Evolutionary conservation across 495 filamentous ascomycete species (phyloP), one percentile per base, ranked within the genome.

Genomic region (Copromyces sp.): DNA sequence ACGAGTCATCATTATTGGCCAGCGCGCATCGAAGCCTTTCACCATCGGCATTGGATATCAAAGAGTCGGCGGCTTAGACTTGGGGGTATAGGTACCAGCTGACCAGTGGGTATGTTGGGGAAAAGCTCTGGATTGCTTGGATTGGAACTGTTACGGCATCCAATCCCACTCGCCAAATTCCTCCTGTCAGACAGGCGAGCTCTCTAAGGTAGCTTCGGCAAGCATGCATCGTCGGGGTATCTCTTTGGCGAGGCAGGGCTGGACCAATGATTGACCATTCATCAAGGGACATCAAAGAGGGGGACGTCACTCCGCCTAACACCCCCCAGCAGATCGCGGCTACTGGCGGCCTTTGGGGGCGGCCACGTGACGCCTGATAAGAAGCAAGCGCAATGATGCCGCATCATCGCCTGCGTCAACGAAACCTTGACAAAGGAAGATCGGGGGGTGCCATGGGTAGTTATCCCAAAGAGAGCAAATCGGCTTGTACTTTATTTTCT

Each of bases 281-380:
- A 47, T 70, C 72, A 73, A 72, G 68, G 74, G 73, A 20, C 12
- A 32, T n/a, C 32, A 40, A 29, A 12, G 29, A 12, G 45, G 44
- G 47, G 47, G 20, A 59, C 47, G 20, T 59, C 47, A 53, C 45
- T 53, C 45, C 9, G n/a, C 45, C 45, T 24, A 53, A 24, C 39
- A 40, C 2, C 65, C 74, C 65, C 75, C 74, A 76, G 74, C 42
- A 47, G 47, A 5, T 39, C 37, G 44, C 77, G 79, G 79, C 74
- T 81, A 81, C 73, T 72, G 53, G 72, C 80, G 80, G 80, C 75
- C 72, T 76, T 79, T 40, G 41, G 16, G 39, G 14, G 17, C n/a
- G 65, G 40, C 73, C 76, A 76, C 75, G 77, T 77, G 77, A 76
- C 74, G 69, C 68, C 70, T 74, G 77, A 81, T 78, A 78, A 78